A percentile compares a stretch with the other conserved stretches of the same genome.
These are phyloP conservation scores for Pistacia integerrima DNA, from an alignment of 345 rosid genomes.

Conservation along the genomic window DNA sequence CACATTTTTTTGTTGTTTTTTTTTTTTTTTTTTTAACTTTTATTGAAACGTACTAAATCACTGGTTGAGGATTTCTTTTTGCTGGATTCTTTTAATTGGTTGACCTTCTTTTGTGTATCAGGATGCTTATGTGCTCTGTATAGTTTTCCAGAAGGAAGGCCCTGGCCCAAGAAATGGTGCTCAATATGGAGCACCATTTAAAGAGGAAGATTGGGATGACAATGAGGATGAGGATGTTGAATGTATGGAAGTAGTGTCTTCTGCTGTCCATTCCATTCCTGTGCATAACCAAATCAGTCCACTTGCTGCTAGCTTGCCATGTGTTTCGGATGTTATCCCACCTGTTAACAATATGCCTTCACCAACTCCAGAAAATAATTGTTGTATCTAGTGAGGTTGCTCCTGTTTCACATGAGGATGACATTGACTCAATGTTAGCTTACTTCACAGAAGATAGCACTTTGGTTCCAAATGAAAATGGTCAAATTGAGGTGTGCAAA, in stretches of 20 bases:
- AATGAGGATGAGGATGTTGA: slow-evolving; percentile 31
- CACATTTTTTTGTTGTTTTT: too few species aligned
- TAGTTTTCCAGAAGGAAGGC: slow-evolving; percentile 65
- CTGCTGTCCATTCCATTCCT: slow-evolving; percentile 2
- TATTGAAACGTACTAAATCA: too few species aligned
- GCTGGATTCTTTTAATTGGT: not conserved
- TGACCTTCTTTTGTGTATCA: slow-evolving; percentile 33
- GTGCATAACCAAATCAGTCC: slow-evolving; percentile 21
- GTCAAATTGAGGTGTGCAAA: slow-evolving; percentile 24
- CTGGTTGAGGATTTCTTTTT: not conserved
- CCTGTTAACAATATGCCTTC: slow-evolving; percentile 21
- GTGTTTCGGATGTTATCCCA: slow-evolving; percentile 29
- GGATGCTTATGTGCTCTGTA: slow-evolving; percentile 63
- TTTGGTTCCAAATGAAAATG: slow-evolving; percentile 7
- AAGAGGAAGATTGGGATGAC: slow-evolving; percentile 75
- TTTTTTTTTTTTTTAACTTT: not conserved
- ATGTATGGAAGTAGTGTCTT: slow-evolving; percentile 9
- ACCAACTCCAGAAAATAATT: not conserved
- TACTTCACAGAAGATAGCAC: slow-evolving; percentile 14
- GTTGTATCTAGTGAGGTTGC: slow-evolving; percentile 14
- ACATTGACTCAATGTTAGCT: slow-evolving; percentile 32
- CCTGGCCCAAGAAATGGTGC: slow-evolving; percentile 73
- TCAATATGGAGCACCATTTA: slow-evolving; percentile 77
- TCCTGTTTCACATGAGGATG: slow-evolving; percentile 6
- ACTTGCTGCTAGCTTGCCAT: slow-evolving; percentile 23